Base-by-base conservation (phyloP, 768 basidiomycete genomes). In the Pleurotus pulmonarius region DNA sequence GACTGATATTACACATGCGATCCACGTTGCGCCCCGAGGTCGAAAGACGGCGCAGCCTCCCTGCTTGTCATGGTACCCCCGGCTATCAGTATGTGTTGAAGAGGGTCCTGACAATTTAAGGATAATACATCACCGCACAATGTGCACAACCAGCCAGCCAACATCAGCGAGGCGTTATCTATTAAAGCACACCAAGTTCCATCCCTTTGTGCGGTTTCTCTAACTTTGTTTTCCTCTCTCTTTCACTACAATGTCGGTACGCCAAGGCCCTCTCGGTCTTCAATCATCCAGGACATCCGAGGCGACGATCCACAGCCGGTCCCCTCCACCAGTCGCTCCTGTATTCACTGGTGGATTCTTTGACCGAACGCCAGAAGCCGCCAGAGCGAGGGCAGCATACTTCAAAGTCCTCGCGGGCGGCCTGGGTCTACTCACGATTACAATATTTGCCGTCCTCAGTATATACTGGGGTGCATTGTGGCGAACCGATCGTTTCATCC, bases 391-490 rank as follows among this genome's bases (percentile, higher is more conserved):
- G 26, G 66, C 60, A 20, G 58, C 59, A 12, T 86, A 83, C 71
- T 57, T 84, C 54, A 77, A 73, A 61, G 71, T 75, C 5, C 67
- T 81, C 43, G 15, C 72, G 4, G 60, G 61, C 4, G 76, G 75
- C 9, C 62, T 71, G 2, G 60, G 72, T 13, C 55, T 77, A 25
- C 64, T 47, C 6, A 9, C 46, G 13, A 25, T 47, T 13, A 47
- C 46, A 18, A 47, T 25, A 5, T 20, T 20, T 24, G 46, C 18
- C 7, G 22, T 24, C 7, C 46, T 47, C 16, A 25, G 24, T 47
- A 25, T 20, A 25, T 47, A 47, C n/a, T 87, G 83, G 83, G 73
- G 73, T 1, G 63, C 82, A 8, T 65, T 82, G 2, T 82, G 82
- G 69, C 73, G 73, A 46, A 73, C 74, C 4, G 51, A 53, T 25